These are phyloP conservation scores for Ceriops zippeliana DNA, from an alignment of 345 rosid genomes.

Conservation along the genomic window DNA sequence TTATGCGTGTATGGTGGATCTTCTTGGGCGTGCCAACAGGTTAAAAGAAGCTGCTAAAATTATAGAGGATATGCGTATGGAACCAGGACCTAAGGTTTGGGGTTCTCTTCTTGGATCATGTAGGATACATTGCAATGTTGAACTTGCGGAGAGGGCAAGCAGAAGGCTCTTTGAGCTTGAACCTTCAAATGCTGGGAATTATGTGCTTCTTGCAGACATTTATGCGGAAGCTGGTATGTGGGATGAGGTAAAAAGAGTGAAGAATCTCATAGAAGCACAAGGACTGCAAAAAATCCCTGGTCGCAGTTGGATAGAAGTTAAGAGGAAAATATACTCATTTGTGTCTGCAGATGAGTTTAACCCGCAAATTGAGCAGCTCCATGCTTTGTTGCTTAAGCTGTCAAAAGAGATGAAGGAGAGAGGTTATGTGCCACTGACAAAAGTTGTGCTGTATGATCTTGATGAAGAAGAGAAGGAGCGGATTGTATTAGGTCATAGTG, in stretches of 20 bases:
- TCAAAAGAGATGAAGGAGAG: constrained; percentile 76
- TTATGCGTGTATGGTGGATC: constrained; percentile 77
- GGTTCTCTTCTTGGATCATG: constrained; percentile 35
- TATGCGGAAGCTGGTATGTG: constrained; percentile 29
- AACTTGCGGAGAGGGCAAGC: constrained; percentile 30
- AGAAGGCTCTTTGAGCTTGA: constrained; percentile 30
- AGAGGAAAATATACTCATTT: constrained; percentile 53
- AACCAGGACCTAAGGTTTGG: constrained; percentile 33
- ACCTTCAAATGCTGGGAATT: constrained; percentile 33
- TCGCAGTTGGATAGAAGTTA: constrained; percentile 27
- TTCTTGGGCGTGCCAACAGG: constrained; percentile 31
- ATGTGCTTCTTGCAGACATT: constrained; percentile 29
- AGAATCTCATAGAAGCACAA: constrained; percentile 16
- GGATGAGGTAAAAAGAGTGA: constrained; percentile 27
- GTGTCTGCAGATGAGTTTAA: constrained; percentile 67
- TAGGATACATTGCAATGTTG: constrained; percentile 25
- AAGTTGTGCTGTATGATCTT: constrained; percentile 79
- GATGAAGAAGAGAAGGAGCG: constrained; percentile 68
- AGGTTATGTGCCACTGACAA: constrained; percentile 75
- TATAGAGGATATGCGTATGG: constrained; percentile 25
- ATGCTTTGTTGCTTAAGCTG: constrained; percentile 57
- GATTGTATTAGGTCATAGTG: constrained; percentile 80
- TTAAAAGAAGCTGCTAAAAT: constrained; percentile 24
- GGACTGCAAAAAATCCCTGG: constrained; percentile 31
- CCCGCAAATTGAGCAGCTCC: constrained; percentile 64